A percentile compares a stretch with the other conserved stretches of the same genome.
Evolutionary conservation across 306 rosid species (phyloP).

Genomic region (Calophaca sinica): DNA sequence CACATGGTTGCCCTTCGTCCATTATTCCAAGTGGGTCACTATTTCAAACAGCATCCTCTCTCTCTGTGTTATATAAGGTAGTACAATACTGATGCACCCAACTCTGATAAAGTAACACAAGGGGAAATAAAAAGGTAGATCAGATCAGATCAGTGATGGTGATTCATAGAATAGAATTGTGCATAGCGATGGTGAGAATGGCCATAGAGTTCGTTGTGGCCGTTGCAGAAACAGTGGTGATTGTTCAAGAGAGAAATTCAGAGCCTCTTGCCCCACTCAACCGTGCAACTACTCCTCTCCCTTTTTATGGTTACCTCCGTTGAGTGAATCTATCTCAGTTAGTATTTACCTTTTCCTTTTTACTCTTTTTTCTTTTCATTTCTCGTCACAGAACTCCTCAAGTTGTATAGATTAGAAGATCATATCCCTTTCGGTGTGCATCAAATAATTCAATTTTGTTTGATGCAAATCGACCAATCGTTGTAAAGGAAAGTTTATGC

Average conservation of each 20-base stretch:
- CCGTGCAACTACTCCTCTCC: conserved; percentile 51
- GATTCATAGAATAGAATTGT: conserved; percentile 68
- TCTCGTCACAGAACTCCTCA: background rate
- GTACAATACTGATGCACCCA: background rate
- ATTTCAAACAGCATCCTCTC: background rate
- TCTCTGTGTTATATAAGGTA: background rate
- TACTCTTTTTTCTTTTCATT: background rate
- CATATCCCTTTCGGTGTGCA: background rate
- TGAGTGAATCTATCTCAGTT: background rate
- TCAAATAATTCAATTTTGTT: background rate
- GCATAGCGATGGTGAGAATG: conserved; percentile 63
- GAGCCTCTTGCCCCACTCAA: conserved; percentile 33
- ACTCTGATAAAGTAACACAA: background rate
- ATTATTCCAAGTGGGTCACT: conserved; percentile 1
- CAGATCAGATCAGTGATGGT: conserved; percentile 49
- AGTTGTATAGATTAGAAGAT: background rate
- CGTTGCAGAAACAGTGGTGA: conserved; percentile 71
- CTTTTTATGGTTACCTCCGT: conserved; percentile 69
- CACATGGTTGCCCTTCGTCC: background rate
- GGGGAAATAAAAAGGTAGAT: background rate
- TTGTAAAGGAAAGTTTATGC: conserved; percentile 24
- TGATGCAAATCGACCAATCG: background rate
- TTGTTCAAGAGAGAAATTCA: conserved; percentile 54
- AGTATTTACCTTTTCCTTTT: too few relatives aligned
- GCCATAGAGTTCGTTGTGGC: conserved; percentile 73